Conservation (phyloP, 129 eudicot genomes). For the Erigeron canadensis region DNA sequence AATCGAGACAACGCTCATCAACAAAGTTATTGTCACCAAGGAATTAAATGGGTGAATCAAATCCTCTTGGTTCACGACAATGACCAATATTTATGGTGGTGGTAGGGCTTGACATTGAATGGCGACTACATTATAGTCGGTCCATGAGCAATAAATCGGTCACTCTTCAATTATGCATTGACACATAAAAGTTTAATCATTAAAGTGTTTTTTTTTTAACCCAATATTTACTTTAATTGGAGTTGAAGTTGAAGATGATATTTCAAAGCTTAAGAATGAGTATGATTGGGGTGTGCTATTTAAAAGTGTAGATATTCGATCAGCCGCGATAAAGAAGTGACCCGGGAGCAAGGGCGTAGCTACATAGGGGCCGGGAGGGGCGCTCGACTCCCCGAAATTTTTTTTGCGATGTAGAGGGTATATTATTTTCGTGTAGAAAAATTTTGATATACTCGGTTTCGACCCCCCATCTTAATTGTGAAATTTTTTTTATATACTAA, state of each 20-base stretch:
- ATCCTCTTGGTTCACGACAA: constrained; percentile 23
- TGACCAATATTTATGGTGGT: constrained; percentile 38
- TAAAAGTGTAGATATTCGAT: constrained; percentile 41
- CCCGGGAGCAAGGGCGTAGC: constrained; percentile 30
- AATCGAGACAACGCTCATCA: constrained; percentile 56
- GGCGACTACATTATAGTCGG: constrained; percentile 50
- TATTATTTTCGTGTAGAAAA: no score
- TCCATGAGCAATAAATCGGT: constrained; percentile 66
- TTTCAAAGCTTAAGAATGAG: constrained; percentile 50
- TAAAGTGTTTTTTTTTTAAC: constrained; percentile 44
- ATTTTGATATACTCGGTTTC: no score
- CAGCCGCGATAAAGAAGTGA: constrained; percentile 45
- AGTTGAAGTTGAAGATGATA: constrained; percentile 51
- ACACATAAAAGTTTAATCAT: constrained; percentile 56
- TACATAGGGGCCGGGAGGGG: not conserved
- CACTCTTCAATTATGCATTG: constrained; percentile 61
- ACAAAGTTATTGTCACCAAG: constrained; percentile 33
- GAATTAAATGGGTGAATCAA: constrained; percentile 41
- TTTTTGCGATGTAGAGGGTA: no score
- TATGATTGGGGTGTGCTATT: constrained; percentile 50
- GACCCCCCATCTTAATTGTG: no score
- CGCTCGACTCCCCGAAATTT: no score
- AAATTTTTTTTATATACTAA: no score
- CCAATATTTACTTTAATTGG: constrained; percentile 60
- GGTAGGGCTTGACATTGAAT: constrained; percentile 69